Conservation (phyloP, 2,329 filamentous ascomycete species). For the Pestalotiopsis fici region DNA sequence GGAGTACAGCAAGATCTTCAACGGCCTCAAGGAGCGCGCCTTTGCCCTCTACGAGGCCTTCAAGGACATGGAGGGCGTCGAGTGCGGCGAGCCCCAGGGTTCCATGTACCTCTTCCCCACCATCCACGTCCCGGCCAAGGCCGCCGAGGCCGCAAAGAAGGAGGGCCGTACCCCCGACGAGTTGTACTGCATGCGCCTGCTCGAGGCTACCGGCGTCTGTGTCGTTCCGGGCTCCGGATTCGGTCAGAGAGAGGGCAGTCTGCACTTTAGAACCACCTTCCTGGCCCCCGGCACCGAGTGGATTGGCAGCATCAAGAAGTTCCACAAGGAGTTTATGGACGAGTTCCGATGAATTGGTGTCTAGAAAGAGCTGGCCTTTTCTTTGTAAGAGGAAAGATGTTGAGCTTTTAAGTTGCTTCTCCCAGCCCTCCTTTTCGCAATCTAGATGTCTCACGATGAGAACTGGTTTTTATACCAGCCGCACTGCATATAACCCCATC, state of each 20-base stretch:
- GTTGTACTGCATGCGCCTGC: conserved; percentile 88
- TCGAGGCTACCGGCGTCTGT: conserved; percentile 93
- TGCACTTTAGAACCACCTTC: conserved; percentile 97
- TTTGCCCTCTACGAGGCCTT: conserved; percentile 88
- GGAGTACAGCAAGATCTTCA: conserved; percentile 83
- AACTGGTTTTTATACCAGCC: neutral
- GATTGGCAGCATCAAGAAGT: conserved; percentile 83
- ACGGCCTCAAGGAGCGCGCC: conserved; percentile 77
- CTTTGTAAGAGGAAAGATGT: too few species aligned
- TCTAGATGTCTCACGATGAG: neutral
- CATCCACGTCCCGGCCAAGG: conserved; percentile 77
- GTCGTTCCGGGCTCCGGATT: conserved; percentile 92
- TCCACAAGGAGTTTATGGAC: conserved; percentile 89
- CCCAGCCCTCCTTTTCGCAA: too few species aligned
- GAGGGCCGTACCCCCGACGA: conserved; percentile 81
- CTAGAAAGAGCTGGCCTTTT: too few species aligned
- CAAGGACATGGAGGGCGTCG: conserved; percentile 91
- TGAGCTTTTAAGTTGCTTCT: too few species aligned
- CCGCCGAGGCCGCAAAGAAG: conserved; percentile 71
- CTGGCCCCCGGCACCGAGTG: conserved; percentile 94
- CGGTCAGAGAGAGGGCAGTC: conserved; percentile 85
- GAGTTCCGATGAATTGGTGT: conserved; percentile 59
- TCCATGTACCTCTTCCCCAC: conserved; percentile 99
- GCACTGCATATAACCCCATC: neutral
- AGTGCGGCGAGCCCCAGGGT: conserved; percentile 87